Conservation (phyloP, 2,329 filamentous ascomycete species). For the Hymenoscyphus albidus region DNA sequence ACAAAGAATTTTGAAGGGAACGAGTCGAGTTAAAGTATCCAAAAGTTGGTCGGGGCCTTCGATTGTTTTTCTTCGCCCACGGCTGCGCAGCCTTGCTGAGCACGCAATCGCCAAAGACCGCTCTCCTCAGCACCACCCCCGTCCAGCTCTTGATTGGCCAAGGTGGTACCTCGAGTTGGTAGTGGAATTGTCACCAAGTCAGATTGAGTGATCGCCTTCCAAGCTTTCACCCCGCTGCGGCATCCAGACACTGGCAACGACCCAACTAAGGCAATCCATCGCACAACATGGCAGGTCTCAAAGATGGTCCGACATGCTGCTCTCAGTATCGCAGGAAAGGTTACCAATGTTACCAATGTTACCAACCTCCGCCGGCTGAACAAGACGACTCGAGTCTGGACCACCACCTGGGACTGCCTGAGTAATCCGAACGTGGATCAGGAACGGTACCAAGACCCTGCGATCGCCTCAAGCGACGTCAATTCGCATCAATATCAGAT, state of each 20-base stretch:
- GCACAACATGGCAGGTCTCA: not conserved
- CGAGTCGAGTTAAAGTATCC: not conserved
- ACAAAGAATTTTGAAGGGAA: conserved; percentile 4
- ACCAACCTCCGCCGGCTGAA: not conserved
- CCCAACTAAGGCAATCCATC: not conserved
- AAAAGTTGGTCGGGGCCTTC: conserved; percentile 1
- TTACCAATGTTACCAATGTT: not conserved
- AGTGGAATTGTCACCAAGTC: no score
- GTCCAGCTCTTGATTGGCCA: not conserved
- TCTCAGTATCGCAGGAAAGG: not conserved
- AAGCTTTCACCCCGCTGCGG: not conserved
- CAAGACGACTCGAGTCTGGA: not conserved
- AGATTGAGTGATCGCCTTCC: not conserved
- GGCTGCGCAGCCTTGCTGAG: conserved; percentile 14
- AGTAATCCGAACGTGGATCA: not conserved
- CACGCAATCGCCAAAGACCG: conserved; percentile 13
- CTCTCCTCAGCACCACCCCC: not conserved
- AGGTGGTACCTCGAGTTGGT: not conserved
- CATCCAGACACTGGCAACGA: not conserved
- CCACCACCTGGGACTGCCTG: not conserved
- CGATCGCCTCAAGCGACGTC: not conserved
- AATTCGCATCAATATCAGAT: not conserved
- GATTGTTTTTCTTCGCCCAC: conserved; percentile 4
- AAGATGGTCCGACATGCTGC: not conserved
- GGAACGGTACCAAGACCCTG: not conserved